Conservation (phyloP, 1,284 basidiomycete genomes). For the Puccinia triticina region DNA sequence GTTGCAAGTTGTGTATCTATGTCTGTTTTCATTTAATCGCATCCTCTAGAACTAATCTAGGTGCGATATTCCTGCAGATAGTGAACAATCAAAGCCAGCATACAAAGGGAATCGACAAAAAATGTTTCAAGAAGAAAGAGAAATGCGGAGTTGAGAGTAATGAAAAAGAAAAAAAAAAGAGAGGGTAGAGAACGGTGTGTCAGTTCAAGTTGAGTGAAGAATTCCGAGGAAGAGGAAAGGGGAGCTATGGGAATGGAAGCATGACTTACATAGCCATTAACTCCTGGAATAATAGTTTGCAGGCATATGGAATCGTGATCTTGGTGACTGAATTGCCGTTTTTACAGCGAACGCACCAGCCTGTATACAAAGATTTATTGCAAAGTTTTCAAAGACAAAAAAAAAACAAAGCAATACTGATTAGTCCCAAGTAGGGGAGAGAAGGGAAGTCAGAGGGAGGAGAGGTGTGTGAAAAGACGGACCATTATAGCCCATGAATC, state of each 20-base stretch:
- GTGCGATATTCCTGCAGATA: conserved; percentile 62
- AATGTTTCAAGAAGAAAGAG: conserved; percentile 70
- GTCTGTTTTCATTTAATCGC: conserved; percentile 54
- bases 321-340: conserved; percentile 93
- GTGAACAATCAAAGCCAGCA: neutral
- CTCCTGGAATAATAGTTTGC: conserved; percentile 96
- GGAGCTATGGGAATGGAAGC: conserved; percentile 54
- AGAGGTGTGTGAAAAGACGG: neutral
- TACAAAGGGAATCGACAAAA: neutral
- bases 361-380: neutral
- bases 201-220: neutral
- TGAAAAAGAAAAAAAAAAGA: conserved; percentile 70
- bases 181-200: conserved; percentile 26
- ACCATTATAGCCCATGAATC: conserved; percentile 92
- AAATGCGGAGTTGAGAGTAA: conserved; percentile 64
- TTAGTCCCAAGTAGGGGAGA: neutral
- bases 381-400: conserved; percentile 66
- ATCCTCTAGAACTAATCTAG: conserved; percentile 61
- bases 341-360: conserved; percentile 70
- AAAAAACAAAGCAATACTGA: neutral
- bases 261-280: conserved; percentile 62
- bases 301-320: conserved; percentile 96
- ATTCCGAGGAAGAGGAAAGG: neutral
- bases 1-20: too few relatives aligned
- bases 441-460: neutral